Base-by-base conservation (phyloP, 805 yeast genomes). In the Yamadazyma ubonensis region DNA sequence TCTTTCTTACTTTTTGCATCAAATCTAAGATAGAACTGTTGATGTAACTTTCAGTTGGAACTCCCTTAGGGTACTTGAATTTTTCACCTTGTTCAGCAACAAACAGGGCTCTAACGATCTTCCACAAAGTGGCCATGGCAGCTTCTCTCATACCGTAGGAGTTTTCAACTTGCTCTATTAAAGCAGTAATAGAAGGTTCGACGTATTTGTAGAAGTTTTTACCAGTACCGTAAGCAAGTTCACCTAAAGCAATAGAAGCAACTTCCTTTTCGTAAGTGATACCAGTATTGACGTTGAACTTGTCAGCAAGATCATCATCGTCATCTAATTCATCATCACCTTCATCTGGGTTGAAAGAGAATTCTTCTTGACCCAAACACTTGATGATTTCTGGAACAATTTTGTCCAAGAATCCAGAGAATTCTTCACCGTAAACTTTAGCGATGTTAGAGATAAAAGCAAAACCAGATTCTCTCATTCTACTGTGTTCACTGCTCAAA, bases 181-280 rank as follows among this genome's bases (percentile, higher is more conserved):
- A 71, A 15, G 79, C 73, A 47, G 74, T 72, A 52, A 85, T 65
- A 18, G 89, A 75, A 42, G 79, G 65, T 59, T 86, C 88, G 45
- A 88, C 83, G 55, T 80, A 88, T 54, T 81, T 80, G 55, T 81
- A 76, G 66, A 91, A 89, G 39, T 80, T 80, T 43, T 78, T 81
- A 57, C 89, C 85, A 35, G 96, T 86, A 53, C 95, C 96, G 39
- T 76, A 64, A 38, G 96, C 96, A 59, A 90, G 77, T 59, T 93
- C 98, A 36, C 86, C 79, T 51, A 89, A 67, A 6, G 96, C 93
- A 55, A 88, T 87, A 33, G 90, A 76, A n/a, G 96, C 96, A 50
- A 88, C 86, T 68, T 90, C 96, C 67, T 91, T 91, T 69, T 91
- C 99, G 53, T 86, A 83, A 50, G 97, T 87, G 54, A 93, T 79